Evolutionary conservation across 2,329 filamentous ascomycete genomes (phyloP), one percentile per base, ranked within the genome.

Genomic region (Exophiala oligosperma): DNA sequence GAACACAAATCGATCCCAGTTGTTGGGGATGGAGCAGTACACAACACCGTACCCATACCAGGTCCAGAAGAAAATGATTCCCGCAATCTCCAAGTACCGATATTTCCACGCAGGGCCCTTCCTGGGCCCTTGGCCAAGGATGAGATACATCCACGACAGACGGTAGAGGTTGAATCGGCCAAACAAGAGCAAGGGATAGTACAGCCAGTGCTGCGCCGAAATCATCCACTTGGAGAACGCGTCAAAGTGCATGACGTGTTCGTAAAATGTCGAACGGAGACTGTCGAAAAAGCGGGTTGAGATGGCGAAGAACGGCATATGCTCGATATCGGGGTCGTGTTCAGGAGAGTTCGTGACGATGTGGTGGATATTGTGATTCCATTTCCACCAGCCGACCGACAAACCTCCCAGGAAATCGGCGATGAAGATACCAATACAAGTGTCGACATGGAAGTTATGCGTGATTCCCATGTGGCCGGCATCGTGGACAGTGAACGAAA

Each of bases 391-490:
- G 46, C 93, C 91, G 54, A 96, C 77, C 26, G 91, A 96, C 35
- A 99, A 76, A 0, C 94, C 94, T 38, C 94, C 94, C 21, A 94
- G 77, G 67, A 89, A 97, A 72, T 96, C 89, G 53, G 92, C 92
- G 68, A 97, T 89, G 64, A 96, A 76, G 69, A 97, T 96, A 49
- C 91, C 93, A 62, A 99, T 91, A 49, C 89, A 80, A 1, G 88
- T 89, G 73, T 99, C 94, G 38, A 85, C 75, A 50, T 89, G 86
- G 72, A 93, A 97, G 71, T 88, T 81, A 74, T 97, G 93, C 1
- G 94, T 99, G 67, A 99, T 96, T 65, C 91, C 94, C 89, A 97
- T 96, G 74, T 99, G 94, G 5, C 91, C 92, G 51, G 93, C 91
- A 78, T 99, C 94, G 73, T 99, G 94, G 60, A 91, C 94, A 1